A percentile compares a stretch with the other conserved stretches of the same genome.
These are phyloP conservation scores for Ascochyta lentis DNA, from an alignment of 2,329 filamentous ascomycete species.

Conservation along the genomic window DNA sequence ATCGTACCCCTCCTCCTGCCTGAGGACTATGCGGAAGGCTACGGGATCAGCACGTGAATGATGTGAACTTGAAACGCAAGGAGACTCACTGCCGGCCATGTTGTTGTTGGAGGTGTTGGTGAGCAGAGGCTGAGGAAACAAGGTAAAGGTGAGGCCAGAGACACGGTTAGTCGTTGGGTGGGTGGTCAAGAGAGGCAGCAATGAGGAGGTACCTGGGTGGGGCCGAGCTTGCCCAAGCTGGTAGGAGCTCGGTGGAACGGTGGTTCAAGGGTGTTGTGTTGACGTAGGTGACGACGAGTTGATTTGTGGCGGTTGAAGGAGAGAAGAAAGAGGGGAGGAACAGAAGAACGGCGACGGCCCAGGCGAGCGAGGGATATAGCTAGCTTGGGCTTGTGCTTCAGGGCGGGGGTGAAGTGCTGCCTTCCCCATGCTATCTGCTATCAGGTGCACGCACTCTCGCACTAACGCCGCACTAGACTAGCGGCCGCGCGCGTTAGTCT, in stretches of 20 bases:
- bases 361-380: slow-evolving; percentile 6
- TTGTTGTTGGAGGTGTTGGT: not conserved
- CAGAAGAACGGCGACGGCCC: not conserved
- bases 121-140: not conserved
- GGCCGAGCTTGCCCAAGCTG: slow-evolving; percentile 11
- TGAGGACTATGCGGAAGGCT: slow-evolving; percentile 43
- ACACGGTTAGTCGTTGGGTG: not conserved
- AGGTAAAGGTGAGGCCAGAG: not conserved
- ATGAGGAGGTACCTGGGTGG: slow-evolving; percentile 1
- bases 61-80: not conserved
- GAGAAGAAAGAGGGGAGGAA: not conserved
- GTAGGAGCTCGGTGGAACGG: not conserved
- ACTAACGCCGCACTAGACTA: slow-evolving; percentile 14
- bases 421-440: slow-evolving; percentile 25
- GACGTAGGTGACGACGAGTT: not conserved
- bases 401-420: slow-evolving; percentile 17
- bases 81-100: slow-evolving; percentile 27
- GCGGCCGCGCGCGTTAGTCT: not conserved
- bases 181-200: not conserved
- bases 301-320: not conserved
- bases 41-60: slow-evolving; percentile 18
- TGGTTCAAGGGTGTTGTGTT: slow-evolving; percentile 1
- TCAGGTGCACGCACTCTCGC: slow-evolving; percentile 28
- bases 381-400: slow-evolving; percentile 8
- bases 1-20: slow-evolving; percentile 51